A percentile compares a stretch with the other conserved stretches of the same genome.
Conservation (phyloP, 306 rosid species). For the Pterocarpus santalinus region DNA sequence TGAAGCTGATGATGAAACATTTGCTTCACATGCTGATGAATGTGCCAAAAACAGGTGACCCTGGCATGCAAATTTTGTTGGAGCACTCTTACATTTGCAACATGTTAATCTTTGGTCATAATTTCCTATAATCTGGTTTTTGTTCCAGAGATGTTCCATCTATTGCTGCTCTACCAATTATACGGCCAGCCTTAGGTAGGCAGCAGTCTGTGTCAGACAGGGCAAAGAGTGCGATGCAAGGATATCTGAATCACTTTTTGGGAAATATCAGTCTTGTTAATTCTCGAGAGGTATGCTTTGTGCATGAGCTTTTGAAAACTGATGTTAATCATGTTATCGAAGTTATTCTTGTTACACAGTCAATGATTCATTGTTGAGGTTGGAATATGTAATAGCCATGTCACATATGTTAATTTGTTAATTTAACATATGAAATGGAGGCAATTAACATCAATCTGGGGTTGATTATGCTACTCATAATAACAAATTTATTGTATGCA, state of each 20-base stretch:
- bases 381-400: background rate
- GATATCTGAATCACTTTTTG: constrained; percentile 94
- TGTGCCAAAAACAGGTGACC: constrained; percentile 78
- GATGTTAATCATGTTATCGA: constrained; percentile 29
- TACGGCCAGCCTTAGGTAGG: constrained; percentile 94
- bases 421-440: constrained; percentile 3
- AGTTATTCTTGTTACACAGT: background rate
- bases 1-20: constrained; percentile 83
- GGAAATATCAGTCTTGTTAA: constrained; percentile 94
- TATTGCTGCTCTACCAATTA: constrained; percentile 93
- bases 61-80: constrained; percentile 19
- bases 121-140: constrained; percentile 49
- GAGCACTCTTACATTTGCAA: constrained; percentile 31
- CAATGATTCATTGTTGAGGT: constrained; percentile 7
- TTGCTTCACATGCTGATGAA: constrained; percentile 72
- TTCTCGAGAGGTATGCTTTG: constrained; percentile 87
- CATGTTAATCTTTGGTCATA: constrained; percentile 35
- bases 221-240: constrained; percentile 96
- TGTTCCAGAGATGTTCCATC: constrained; percentile 97
- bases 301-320: constrained; percentile 38
- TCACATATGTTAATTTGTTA: constrained; percentile 28
- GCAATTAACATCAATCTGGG: background rate
- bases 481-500: constrained; percentile 25
- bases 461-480: constrained; percentile 14
- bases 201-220: constrained; percentile 92